Base-by-base conservation (phyloP, 768 basidiomycete species). In the Macrolepiota albuminosa region DNA sequence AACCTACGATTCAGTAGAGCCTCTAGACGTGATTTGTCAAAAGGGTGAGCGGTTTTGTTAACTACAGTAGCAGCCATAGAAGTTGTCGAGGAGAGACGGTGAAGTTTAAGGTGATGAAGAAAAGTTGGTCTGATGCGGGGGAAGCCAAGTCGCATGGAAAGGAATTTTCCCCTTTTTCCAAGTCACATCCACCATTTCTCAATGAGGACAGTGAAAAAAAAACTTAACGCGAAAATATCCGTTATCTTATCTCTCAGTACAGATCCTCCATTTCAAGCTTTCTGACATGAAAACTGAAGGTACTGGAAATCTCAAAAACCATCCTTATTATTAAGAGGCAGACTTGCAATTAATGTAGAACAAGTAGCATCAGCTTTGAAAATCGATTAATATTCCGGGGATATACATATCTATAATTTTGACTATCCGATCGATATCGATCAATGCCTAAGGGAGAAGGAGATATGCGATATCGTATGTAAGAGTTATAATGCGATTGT, bases 21-120 rank as follows among this genome's bases (percentile, higher is more conserved):
- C 68, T 98, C 97, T 36, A 98, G 81, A 26, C 87, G 83, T 24
- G 77, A 63, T 75, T 95, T 96, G 73, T 95, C 92, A 70, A 99
- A 99, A 2, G 86, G 70, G 69, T 95, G 93, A 0, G 85, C 88
- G 2, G 83, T 84, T 76, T 90, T 96, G 81, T 95, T 90, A 63
- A 95, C 81, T 40, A 64, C 58, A 48, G 60, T 61, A 56, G 63
- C 57, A 56, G 66, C 64, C 64, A 65, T 65, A 48, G 61, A 10
- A 24, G 64, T 59, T 54, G 64, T 56, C 24, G 62, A 64, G 31
- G 60, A 56, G 42, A 50, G 58, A 56, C 61, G 67, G 40, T 56
- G 51, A 37, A 64, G 57, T 45, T 40, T 63, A 57, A 16, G 29
- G 40, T 57, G 55, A 65, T 64, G 59, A 58, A 55, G 54, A 59